phyloP scores from a whole-genome alignment of 2,329 filamentous ascomycete species.

The Diaporthe amygdali region DNA sequence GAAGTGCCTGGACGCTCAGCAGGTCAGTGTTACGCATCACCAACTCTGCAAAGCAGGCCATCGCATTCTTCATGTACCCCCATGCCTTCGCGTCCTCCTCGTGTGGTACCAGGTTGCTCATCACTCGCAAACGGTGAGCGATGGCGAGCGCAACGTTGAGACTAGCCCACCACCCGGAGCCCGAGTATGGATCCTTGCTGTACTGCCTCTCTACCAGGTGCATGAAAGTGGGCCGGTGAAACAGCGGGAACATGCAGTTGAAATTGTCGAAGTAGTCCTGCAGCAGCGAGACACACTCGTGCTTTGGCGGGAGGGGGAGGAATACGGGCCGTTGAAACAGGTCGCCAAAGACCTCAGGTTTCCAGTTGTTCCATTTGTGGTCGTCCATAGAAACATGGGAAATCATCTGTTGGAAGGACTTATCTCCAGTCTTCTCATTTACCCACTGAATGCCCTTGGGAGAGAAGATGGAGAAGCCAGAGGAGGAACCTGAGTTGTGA shows the following conservation, averaged over 20 bases:
- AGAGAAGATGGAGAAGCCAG: constrained; percentile 98
- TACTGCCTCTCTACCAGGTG: constrained; percentile 95
- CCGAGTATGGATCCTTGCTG: constrained; percentile 88
- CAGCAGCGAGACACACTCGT: constrained; percentile 85
- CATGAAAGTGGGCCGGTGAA: constrained; percentile 98
- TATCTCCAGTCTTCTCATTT: constrained; percentile 96
- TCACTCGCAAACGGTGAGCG: constrained; percentile 87
- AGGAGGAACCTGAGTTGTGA: constrained; percentile 77
- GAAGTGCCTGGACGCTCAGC: constrained; percentile 88
- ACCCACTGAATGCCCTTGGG: constrained; percentile 99
- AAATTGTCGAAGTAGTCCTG: constrained; percentile 98
- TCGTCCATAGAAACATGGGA: constrained; percentile 88
- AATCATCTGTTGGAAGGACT: constrained; percentile 94
- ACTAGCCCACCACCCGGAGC: constrained; percentile 98
- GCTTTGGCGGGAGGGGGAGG: constrained; percentile 80
- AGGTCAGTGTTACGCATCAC: constrained; percentile 97
- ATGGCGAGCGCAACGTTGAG: constrained; percentile 95
- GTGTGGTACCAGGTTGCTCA: constrained; percentile 89
- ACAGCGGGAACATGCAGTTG: constrained; percentile 98
- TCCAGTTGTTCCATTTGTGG: constrained; percentile 97
- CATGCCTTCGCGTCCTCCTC: constrained; percentile 95
- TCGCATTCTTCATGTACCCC: constrained; percentile 95
- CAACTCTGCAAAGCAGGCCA: constrained; percentile 90
- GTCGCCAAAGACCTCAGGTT: constrained; percentile 94
- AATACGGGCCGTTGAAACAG: constrained; percentile 87